phyloP scores from a whole-genome alignment of 768 basidiomycete species.

The Myochromella boudieri region DNA sequence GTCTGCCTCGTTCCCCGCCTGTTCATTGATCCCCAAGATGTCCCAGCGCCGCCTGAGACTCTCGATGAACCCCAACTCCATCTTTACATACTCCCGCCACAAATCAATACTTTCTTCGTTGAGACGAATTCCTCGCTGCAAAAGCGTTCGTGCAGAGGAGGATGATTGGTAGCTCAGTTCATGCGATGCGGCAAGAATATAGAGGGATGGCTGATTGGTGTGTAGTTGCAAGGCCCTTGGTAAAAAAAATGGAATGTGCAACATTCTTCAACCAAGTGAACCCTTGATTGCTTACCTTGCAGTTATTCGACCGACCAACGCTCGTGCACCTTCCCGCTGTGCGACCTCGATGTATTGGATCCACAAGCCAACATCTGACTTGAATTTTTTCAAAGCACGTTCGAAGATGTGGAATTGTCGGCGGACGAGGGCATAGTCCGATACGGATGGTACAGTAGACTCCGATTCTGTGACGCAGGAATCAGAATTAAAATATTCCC shows the following conservation, averaged over 20 bases:
- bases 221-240: constrained; percentile 86
- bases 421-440: constrained; percentile 82
- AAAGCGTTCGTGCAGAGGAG: constrained; percentile 75
- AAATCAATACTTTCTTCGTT: constrained; percentile 70
- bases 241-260: constrained; percentile 1
- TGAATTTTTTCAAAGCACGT: constrained; percentile 86
- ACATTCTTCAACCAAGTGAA: constrained; percentile 1
- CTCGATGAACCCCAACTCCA: constrained; percentile 88
- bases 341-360: constrained; percentile 86
- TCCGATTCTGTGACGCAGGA: constrained; percentile 34
- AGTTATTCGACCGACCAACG: constrained; percentile 78
- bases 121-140: constrained; percentile 84
- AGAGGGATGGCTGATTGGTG: constrained; percentile 73
- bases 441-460: constrained; percentile 59
- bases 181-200: constrained; percentile 82
- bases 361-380: constrained; percentile 85
- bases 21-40: constrained; percentile 62
- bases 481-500: background rate
- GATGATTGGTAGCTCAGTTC: constrained; percentile 75
- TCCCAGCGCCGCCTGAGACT: constrained; percentile 77
- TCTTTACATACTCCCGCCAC: constrained; percentile 89
- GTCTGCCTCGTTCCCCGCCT: constrained; percentile 27
- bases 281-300: constrained; percentile 57
- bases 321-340: constrained; percentile 73
- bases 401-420: constrained; percentile 90